Percentiles rank a stretch among this genome's conserved stretches.
phyloP scores from a whole-genome alignment of 73 alveolate genomes.

The Diophrys appendiculata region DNA sequence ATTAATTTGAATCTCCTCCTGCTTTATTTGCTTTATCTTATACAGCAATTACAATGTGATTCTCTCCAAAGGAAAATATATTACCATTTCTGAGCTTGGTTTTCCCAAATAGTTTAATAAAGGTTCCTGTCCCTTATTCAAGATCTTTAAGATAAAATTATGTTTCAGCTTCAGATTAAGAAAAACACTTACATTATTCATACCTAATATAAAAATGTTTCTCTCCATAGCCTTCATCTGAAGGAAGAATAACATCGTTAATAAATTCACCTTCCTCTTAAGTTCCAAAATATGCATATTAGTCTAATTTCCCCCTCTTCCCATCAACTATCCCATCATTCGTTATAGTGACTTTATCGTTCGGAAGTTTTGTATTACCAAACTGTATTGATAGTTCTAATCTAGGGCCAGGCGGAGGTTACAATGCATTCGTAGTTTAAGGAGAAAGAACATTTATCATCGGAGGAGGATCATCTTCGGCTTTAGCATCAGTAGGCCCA shows the following conservation, averaged over 20 bases:
- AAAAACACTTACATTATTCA: constrained; percentile 7
- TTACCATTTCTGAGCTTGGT: constrained; percentile 35
- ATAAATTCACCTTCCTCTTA: constrained; percentile 23
- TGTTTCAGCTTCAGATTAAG: too few relatives aligned
- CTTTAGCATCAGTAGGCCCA: too few relatives aligned
- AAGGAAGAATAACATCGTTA: constrained; percentile 32
- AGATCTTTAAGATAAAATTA: too few relatives aligned
- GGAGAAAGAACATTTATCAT: too few relatives aligned
- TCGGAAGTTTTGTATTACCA: too few relatives aligned
- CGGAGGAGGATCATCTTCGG: too few relatives aligned
- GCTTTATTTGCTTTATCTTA: neutral
- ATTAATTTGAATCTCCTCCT: neutral
- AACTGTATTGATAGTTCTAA: too few relatives aligned
- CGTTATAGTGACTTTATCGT: too few relatives aligned
- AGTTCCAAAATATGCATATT: constrained; percentile 43
- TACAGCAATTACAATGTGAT: neutral
- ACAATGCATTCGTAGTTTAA: too few relatives aligned
- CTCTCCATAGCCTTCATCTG: constrained; percentile 49
- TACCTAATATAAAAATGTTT: constrained; percentile 47
- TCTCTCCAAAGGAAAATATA: constrained; percentile 46
- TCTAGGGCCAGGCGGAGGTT: too few relatives aligned
- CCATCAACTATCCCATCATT: too few relatives aligned
- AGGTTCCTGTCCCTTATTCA: constrained; percentile 65
- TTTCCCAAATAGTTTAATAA: constrained; percentile 28
- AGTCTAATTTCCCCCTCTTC: too few relatives aligned